Evolutionary conservation across 176 grass and related monocot species (phyloP), one percentile per base, ranked within the genome.

Genomic region (Lolium rigidum): DNA sequence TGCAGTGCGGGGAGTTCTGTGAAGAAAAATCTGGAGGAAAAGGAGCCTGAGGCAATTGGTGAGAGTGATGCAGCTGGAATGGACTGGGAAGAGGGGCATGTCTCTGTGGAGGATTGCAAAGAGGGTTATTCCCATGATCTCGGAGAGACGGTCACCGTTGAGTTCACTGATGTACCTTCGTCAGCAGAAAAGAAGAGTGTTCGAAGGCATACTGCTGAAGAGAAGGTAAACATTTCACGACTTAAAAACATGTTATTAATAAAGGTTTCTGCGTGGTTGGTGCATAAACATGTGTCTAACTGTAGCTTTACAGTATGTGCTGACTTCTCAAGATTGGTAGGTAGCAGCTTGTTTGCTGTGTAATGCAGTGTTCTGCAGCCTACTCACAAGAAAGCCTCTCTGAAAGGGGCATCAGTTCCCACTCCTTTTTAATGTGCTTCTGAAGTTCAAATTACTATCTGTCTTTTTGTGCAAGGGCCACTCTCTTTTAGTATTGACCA

Each of bases 11-110:
- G 28, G 39, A 76, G 70, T 49, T 58, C 3, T 20, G 49, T 28
- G 41, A 85, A 83, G 84, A 86, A 64, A n/a, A 90, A 20, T 77
- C 9, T 80, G 26, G 47, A 68, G 43, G 67, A 86, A 67, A 49
- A 75, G 37, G 62, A 79, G 35, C 43, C 5, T 9, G 88, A 51
- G 60, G 61, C 43, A 48, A 77, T 70, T 50, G 44, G 62, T 1
- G 61, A 70, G 24, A 61, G 4, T 82, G 91, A 78, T 78, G 70
- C 77, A 35, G 80, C 83, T 89, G 93, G 89, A 65, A 86, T 95
- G 93, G 93, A 92, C 70, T 98, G 96, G 96, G 93, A 98, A 86
- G 96, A 98, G 66, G 96, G 96, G 17, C 87, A 69, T 43, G 82
- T 98, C 82, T 85, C 86, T 82, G 9, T 13, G 24, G 67, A 26